Conservation (phyloP, 768 basidiomycete genomes). For the Hygrophorus russula region DNA sequence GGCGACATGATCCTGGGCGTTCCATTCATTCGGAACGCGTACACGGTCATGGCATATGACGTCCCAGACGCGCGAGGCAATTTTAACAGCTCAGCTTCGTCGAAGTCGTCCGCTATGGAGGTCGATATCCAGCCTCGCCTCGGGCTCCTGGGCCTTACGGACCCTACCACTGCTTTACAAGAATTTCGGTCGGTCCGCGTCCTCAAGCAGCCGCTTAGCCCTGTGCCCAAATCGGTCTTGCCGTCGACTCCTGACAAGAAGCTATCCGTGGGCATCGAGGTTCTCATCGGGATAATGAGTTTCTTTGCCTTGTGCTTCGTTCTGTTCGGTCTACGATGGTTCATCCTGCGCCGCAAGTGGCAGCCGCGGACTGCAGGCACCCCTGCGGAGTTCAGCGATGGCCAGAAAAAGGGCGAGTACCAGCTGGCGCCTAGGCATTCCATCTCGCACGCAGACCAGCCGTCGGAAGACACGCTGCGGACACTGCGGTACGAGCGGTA, state of each 20-base stretch:
- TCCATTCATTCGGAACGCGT: slow-evolving; percentile 66
- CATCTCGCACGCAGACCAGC: slow-evolving; percentile 12
- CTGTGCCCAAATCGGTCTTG: slow-evolving; percentile 3
- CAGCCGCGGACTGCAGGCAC: slow-evolving; percentile 7
- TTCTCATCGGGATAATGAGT: slow-evolving; percentile 46
- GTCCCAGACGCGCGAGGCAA: slow-evolving; percentile 32
- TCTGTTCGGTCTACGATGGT: slow-evolving; percentile 47
- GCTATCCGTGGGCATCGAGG: slow-evolving; percentile 48
- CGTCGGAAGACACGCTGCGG: slow-evolving; percentile 29
- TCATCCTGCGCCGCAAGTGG: slow-evolving; percentile 29
- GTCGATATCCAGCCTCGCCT: slow-evolving; percentile 30
- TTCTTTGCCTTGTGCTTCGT: slow-evolving; percentile 46
- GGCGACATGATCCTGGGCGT: slow-evolving; percentile 74
- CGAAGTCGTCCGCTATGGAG: slow-evolving; percentile 8
- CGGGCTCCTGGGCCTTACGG: slow-evolving; percentile 54
- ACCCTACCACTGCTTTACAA: slow-evolving; percentile 45
- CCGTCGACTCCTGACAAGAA: slow-evolving; percentile 20
- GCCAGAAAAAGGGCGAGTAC: slow-evolving; percentile 20
- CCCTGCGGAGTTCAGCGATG: slow-evolving; percentile 4
- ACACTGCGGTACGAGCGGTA: slow-evolving; percentile 27
- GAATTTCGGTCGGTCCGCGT: slow-evolving; percentile 68
- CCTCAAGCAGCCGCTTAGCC: slow-evolving; percentile 41
- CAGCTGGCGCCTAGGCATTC: slow-evolving; percentile 21
- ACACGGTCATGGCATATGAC: slow-evolving; percentile 66
- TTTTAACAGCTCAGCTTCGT: slow-evolving; percentile 22